Conservation (phyloP, 768 basidiomycete genomes). For the Gymnopilus junonius region DNA sequence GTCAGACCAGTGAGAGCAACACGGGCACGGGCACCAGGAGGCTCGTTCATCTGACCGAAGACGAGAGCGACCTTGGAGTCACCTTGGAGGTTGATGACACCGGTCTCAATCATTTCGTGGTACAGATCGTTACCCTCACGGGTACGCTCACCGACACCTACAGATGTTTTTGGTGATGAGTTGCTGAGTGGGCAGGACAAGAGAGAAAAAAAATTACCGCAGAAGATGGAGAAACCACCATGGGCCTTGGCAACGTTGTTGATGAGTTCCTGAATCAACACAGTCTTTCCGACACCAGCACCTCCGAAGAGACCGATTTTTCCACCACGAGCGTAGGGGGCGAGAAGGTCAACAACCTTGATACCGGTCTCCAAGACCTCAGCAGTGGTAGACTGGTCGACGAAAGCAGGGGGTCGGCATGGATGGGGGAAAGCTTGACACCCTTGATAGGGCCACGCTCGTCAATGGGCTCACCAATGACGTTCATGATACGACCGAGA, state of each 20-base stretch:
- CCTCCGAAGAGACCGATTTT: constrained; percentile 99
- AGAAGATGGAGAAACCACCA: constrained; percentile 99
- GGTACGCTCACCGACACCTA: constrained; percentile 99
- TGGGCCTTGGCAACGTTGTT: constrained; percentile 99
- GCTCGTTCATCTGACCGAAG: constrained; percentile 99
- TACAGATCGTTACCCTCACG: constrained; percentile 99
- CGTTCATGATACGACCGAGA: constrained; percentile 99
- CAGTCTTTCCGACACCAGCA: constrained; percentile 99
- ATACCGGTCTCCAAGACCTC: constrained; percentile 99
- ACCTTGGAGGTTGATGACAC: constrained; percentile 99
- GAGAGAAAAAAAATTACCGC: constrained; percentile 56
- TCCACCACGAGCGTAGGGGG: constrained; percentile 99
- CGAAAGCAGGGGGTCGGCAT: constrained; percentile 98
- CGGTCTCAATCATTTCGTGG: constrained; percentile 99
- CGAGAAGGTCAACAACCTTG: constrained; percentile 99
- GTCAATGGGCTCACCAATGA: constrained; percentile 99
- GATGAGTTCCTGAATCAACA: constrained; percentile 99
- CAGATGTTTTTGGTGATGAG: constrained; percentile 10
- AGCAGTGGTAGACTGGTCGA: constrained; percentile 98
- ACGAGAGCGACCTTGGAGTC: constrained; percentile 99
- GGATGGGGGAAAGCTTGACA: constrained; percentile 90
- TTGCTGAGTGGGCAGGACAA: not conserved
- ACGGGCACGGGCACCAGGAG: constrained; percentile 99
- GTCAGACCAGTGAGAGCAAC: constrained; percentile 99
- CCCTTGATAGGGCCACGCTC: constrained; percentile 99